Base-by-base conservation (phyloP, 139 green algal genomes). In the Chlamydomonas sp. region DNA sequence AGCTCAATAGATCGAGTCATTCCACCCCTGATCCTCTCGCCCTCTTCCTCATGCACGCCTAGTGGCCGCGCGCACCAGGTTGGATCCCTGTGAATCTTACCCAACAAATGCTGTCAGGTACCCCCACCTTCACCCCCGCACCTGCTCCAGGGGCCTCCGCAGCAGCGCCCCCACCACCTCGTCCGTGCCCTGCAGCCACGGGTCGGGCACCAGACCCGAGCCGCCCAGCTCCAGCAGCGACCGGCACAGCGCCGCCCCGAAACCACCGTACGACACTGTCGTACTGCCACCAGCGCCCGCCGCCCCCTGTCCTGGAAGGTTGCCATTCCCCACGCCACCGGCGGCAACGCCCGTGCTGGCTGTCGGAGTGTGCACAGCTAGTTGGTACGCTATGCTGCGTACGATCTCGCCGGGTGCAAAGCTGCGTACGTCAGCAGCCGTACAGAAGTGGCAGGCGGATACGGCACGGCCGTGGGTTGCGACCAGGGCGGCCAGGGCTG, bases 111-210 rank as follows among this genome's bases (percentile, higher is more conserved):
- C 8, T 12, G n/a, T 59, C 6, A 7, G 15, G 18, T 5, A 8
- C 77, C 77, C 61, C 62, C 31, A 14, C 17, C 62, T 0, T 49
- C 31, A 49, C 16, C 68, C 60, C 18, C 80, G 16, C 82, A 79
- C 82, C 82, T 72, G 71, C 71, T 86, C 71, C 82, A 86, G 18
- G 5, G 82, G 82, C 59, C 10, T 9, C 60, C 20, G 18, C 82
- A 86, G 71, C 71, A 86, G 82, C 71, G 71, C 82, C 60, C 0
- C 61, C 18, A 86, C 82, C 82, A 79, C 72, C 59, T 86, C 82
- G n/a, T 86, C 82, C 71, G 72, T 2, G 16, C 82, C 71, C 1
- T 86, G 82, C 60, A 86, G 71, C 82, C 82, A 86, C 10, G 12
- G 61, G 82, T 86, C 82, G 0, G 82, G 82, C 18, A 63, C 74